Base-by-base conservation (phyloP, 371 early-diverging fungal species). In the Rhizomucor miehei region DNA sequence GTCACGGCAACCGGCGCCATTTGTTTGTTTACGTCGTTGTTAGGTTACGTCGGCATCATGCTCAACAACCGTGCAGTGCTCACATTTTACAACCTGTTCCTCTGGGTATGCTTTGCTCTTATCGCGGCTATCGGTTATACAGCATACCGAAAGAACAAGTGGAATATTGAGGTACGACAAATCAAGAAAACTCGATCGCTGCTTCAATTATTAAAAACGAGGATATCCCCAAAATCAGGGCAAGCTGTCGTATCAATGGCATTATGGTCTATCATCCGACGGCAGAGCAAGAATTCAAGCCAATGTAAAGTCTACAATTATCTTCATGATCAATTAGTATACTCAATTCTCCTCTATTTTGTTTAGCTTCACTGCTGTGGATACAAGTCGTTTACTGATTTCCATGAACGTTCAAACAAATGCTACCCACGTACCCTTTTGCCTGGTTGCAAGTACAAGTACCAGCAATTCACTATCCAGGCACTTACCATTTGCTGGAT, bases 381-480 rank as follows among this genome's bases (percentile, higher is more conserved):
- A 3, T 81, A 76, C 62, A 74, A 80, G 21, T 60, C 71, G 9
- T 66, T 75, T 36, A 60, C 72, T 3, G 84, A 84, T 45, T 80
- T 71, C 37, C 80, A 81, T 19, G 81, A 81, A 16, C 62, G 77
- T 40, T 81, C 81, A 39, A 69, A 81, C 53, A 76, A 80, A 29
- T 84, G 84, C 38, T 84, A 77, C 57, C 84, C 84, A 19, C 73
- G 84, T n/a, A 80, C 82, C 4, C 59, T 80, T 0, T 57, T 79
- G 9, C 82, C 81, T 1, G 67, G 78, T 1, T 84, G 84, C 50
- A 70, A 71, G 51, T 62, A 54, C 56, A 71, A 71, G 37, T 79
- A 80, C 44, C 74, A 80, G 35, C 55, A 65, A 23, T 77, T 79
- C 45, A 79, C 75, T 4, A 68, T 68, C 2, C 62, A 76, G 11